These are phyloP conservation scores for Schoenoplectus triqueter DNA, from an alignment of 202 grass and related monocot species.

Conservation along the genomic window DNA sequence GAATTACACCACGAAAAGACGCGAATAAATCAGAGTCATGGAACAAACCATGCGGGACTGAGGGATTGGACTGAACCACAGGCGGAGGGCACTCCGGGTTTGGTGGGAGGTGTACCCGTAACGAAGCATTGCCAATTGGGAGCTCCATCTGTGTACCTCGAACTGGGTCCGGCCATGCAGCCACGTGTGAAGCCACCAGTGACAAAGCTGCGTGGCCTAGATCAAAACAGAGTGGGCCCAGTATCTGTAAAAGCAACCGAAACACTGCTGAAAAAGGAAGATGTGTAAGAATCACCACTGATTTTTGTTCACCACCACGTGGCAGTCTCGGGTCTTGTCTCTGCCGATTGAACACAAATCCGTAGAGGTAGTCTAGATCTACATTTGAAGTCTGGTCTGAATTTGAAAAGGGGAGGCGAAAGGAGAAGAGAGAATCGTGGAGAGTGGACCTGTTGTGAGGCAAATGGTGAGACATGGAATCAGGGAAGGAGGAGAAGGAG, in stretches of 20 bases:
- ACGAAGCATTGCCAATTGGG: constrained; percentile 75
- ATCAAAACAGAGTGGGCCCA: constrained; percentile 97
- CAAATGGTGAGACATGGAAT: constrained; percentile 98
- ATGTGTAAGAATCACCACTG: constrained; percentile 82
- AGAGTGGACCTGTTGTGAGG: constrained; percentile 87
- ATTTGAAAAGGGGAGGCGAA: constrained; percentile 65
- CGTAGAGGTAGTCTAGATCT: constrained; percentile 63
- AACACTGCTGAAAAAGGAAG: constrained; percentile 79
- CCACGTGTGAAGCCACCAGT: constrained; percentile 87
- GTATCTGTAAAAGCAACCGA: constrained; percentile 86
- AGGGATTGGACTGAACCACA: constrained; percentile 52
- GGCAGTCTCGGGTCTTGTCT: constrained; percentile 92
- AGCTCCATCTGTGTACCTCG: constrained; percentile 73
- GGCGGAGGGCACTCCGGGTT: constrained; percentile 53
- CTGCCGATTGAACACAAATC: constrained; percentile 98
- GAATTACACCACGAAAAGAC: constrained; percentile 73
- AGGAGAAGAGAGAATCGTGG: constrained; percentile 97
- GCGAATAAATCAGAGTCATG: constrained; percentile 87
- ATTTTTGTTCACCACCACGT: constrained; percentile 94
- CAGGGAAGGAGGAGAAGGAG: constrained; percentile 97
- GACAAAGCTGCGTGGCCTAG: constrained; percentile 68
- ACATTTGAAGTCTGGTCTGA: constrained; percentile 7
- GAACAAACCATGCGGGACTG: constrained; percentile 80
- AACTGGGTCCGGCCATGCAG: constrained; percentile 68
- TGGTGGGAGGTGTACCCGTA: constrained; percentile 75